These are phyloP conservation scores for Naganishia kalamii DNA, from an alignment of 768 basidiomycete species.

Conservation along the genomic window DNA sequence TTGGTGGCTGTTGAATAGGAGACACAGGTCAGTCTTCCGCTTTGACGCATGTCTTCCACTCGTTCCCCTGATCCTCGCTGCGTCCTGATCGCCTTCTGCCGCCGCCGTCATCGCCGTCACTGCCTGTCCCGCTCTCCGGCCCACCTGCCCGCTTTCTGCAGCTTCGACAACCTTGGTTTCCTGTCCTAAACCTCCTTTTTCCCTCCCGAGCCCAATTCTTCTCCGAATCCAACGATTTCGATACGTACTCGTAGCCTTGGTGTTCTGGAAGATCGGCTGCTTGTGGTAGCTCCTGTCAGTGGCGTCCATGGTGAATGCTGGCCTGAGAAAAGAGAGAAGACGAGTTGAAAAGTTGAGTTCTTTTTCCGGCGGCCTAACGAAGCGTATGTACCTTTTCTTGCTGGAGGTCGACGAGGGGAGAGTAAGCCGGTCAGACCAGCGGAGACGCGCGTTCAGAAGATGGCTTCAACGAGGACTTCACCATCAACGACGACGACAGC, in stretches of 20 bases:
- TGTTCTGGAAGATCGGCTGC: constrained; percentile 95
- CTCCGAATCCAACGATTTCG: background rate
- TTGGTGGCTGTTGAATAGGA: constrained; percentile 58
- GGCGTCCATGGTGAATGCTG: background rate
- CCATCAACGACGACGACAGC: too few species aligned
- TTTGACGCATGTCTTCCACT: background rate
- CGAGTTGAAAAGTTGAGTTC: too few species aligned
- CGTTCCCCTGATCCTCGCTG: background rate
- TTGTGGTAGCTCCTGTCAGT: constrained; percentile 98
- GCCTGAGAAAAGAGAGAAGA: too few species aligned
- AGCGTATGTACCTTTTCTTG: too few species aligned
- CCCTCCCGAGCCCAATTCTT: background rate
- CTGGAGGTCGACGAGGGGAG: too few species aligned
- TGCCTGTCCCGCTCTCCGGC: background rate
- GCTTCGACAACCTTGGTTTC: background rate
- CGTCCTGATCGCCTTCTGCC: too few species aligned
- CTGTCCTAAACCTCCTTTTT: background rate
- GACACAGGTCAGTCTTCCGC: background rate
- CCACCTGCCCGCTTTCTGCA: too few species aligned
- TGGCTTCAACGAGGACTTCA: too few species aligned
- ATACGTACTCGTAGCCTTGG: constrained; percentile 80
- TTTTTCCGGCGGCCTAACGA: too few species aligned
- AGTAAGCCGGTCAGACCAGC: too few species aligned
- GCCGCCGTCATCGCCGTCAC: too few species aligned
- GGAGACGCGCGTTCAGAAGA: too few species aligned